Evolutionary conservation across 768 basidiomycete species (phyloP).

Genomic region (Ramaria sp.): DNA sequence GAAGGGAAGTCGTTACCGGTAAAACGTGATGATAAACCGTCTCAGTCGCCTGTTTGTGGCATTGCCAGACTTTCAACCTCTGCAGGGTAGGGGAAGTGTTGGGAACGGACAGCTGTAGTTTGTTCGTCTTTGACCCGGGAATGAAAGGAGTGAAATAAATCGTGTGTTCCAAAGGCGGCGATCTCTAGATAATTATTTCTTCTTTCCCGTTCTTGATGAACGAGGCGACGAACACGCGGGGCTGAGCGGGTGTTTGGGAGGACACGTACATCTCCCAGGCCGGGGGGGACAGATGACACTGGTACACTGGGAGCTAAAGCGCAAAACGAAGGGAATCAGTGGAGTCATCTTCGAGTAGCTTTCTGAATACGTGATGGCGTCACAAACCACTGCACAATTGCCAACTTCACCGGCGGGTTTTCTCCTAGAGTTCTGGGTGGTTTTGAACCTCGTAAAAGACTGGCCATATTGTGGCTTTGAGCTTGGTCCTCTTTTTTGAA

Average conservation of each 20-base stretch:
- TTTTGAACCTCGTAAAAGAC: conserved; percentile 60
- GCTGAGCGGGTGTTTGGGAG: too few species aligned
- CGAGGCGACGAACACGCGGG: too few species aligned
- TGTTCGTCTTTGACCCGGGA: conserved; percentile 80
- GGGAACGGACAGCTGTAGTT: not conserved
- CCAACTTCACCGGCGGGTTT: conserved; percentile 51
- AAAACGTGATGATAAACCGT: too few species aligned
- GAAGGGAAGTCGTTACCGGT: too few species aligned
- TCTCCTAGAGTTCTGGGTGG: conserved; percentile 41
- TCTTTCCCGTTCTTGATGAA: too few species aligned
- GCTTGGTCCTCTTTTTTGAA: conserved; percentile 47
- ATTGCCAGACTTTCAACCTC: conserved; percentile 55
- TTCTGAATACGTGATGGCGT: conserved; percentile 47
- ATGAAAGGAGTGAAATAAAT: conserved; percentile 93
- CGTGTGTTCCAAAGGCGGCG: conserved; percentile 84
- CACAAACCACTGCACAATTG: conserved; percentile 63
- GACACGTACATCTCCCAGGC: too few species aligned
- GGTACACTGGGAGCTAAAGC: too few species aligned
- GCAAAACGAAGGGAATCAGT: not conserved
- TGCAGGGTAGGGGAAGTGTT: conserved; percentile 22
- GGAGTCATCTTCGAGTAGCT: conserved; percentile 39
- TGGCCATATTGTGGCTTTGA: conserved; percentile 81
- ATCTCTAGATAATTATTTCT: conserved; percentile 84
- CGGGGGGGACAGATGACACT: too few species aligned
- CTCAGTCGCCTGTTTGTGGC: conserved; percentile 77